Percentiles rank a stretch among this genome's conserved stretches.
Evolutionary conservation across 73 alveolate species (phyloP).

Genomic region (Paramecium biaurelia): DNA sequence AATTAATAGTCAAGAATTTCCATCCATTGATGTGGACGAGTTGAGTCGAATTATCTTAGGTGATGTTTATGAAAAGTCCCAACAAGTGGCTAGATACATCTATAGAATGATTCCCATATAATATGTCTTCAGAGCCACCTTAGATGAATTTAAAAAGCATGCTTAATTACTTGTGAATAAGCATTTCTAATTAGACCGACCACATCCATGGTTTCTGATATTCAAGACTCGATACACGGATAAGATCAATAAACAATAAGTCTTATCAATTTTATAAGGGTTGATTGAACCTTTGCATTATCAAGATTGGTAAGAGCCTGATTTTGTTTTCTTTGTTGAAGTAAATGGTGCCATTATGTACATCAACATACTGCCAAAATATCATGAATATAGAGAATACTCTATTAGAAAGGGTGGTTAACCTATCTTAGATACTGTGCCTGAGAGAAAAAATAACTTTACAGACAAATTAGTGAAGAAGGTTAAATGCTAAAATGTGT

Average conservation of each 20-base stretch:
- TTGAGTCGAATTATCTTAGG: not conserved
- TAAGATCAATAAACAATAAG: not conserved
- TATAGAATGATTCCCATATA: not conserved
- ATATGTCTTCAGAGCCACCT: not conserved
- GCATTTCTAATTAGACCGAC: not conserved
- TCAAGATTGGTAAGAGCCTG: slow-evolving; percentile 44
- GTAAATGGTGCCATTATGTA: slow-evolving; percentile 47
- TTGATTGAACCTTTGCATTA: slow-evolving; percentile 37
- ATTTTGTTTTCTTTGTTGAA: slow-evolving; percentile 28
- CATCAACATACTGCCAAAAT: not conserved
- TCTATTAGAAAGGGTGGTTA: not conserved
- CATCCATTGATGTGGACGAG: slow-evolving; percentile 1
- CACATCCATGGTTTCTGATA: not conserved
- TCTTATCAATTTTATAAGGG: not conserved
- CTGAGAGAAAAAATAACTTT: not conserved
- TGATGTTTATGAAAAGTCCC: not conserved
- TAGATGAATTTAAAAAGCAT: not conserved
- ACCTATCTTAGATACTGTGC: not conserved
- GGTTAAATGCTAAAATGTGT: not conserved
- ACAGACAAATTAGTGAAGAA: not conserved
- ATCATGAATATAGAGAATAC: not conserved
- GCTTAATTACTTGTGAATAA: not conserved
- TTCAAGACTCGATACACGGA: not conserved
- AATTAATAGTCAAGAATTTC: slow-evolving; percentile 32
- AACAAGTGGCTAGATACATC: not conserved